Evolutionary conservation across 2,329 filamentous ascomycete genomes (phyloP), one percentile per base, ranked within the genome.

Genomic region (Ophiostoma sp.): DNA sequence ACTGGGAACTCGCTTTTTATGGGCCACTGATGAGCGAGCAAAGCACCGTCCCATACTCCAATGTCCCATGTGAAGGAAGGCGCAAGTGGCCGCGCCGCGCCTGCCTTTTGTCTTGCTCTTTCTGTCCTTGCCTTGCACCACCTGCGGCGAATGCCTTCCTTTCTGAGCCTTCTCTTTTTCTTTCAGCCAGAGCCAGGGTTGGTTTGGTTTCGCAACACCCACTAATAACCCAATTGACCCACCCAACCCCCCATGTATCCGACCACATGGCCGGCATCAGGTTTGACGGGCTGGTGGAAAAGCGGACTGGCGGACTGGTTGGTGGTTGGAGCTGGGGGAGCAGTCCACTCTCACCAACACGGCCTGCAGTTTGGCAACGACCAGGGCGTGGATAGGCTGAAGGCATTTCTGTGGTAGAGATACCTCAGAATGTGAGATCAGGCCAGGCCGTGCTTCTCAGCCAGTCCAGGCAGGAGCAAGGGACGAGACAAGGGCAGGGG

Each of bases 251-350:
- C 59, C 48, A 22, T 48, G 25, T 31, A 75, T 75, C 77, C 77
- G 76, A 79, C 78, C 79, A 79, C 78, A 80, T 80, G 78, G 79
- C 78, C 77, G 77, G 78, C 75, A 78, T 78, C 78, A 77, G 50
- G 50, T 36, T 45, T 45, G 71, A 52, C 52, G n/a, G 39, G 59
- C 19, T 63, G 59, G 33, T 42, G 59, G 33, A 63, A 63, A 22
- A 25, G 33, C 59, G 36, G 59, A 31, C 55, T 59, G 28, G 12
- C 25, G 55, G 31, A 61, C 31, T 36, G 52, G 8, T 45, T 17
- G 42, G 76, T 61, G 31, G 17, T 31, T 61, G 31, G 77, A 77
- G 74, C 79, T 52, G 31, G 22, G 22, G 25, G 42, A 50, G 28
- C 36, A 22, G 52, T 45, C 36, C 57, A 68, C 64, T 68, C 17